phyloP scores from a whole-genome alignment of 148 eudicot species.

The Amaranthus cruentus region DNA sequence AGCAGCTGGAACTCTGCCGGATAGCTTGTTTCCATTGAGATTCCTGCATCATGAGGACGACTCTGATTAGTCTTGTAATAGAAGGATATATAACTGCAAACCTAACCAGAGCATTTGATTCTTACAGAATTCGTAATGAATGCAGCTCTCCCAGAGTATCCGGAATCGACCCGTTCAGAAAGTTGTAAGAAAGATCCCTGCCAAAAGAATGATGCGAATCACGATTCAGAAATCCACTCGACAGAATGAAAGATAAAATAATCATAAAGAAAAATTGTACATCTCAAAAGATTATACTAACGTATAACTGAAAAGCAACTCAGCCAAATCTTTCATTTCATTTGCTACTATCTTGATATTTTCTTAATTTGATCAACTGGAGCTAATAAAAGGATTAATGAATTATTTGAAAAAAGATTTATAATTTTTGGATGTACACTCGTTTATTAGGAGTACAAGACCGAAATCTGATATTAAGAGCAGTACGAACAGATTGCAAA shows the following conservation, averaged over 20 bases:
- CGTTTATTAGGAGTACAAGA: not conserved
- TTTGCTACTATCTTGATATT: not conserved
- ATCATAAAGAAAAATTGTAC: not conserved
- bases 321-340: not conserved
- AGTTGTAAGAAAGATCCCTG: slow-evolving; percentile 97
- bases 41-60: slow-evolving; percentile 42
- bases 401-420: not conserved
- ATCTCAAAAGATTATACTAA: not conserved
- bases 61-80: not conserved
- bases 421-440: not conserved
- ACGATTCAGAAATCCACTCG: slow-evolving; percentile 1
- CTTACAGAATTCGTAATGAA: slow-evolving; percentile 72
- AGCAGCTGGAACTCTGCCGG: slow-evolving; percentile 79
- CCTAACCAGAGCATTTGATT: not conserved
- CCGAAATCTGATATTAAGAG: not conserved
- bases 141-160: slow-evolving; percentile 77
- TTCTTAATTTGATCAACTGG: not conserved
- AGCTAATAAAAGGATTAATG: not conserved
- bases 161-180: slow-evolving; percentile 88
- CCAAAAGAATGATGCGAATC: slow-evolving; percentile 4
- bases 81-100: not conserved
- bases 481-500: not conserved
- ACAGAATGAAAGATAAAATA: not conserved
- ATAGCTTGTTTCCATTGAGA: slow-evolving; percentile 82
- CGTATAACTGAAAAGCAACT: not conserved